Conservation (phyloP, 306 rosid species). For the Chamaecrista fasciculata region DNA sequence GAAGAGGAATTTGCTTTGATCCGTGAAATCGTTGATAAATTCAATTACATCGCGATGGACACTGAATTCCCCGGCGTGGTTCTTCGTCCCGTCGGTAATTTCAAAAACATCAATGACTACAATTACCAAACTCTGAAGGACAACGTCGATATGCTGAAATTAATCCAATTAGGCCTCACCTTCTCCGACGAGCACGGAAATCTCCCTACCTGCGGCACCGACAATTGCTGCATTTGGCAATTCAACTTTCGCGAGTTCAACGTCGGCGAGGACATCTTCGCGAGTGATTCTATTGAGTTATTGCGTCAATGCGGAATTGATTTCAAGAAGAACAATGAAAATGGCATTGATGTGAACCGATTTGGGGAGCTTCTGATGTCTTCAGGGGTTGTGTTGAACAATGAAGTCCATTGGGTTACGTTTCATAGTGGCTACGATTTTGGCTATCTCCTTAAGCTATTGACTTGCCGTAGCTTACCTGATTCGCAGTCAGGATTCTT, state of each 20-base stretch:
- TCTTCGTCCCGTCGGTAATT: conserved; percentile 77
- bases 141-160: conserved; percentile 86
- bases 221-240: conserved; percentile 43
- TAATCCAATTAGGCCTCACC: conserved; percentile 89
- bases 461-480: conserved; percentile 43
- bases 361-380: conserved; percentile 56
- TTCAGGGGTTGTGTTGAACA: conserved; percentile 42
- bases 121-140: conserved; percentile 82
- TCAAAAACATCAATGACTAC: conserved; percentile 69
- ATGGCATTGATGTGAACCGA: conserved; percentile 47
- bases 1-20: conserved; percentile 75
- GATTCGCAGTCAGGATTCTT: conserved; percentile 40
- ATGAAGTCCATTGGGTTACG: conserved; percentile 36
- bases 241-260: conserved; percentile 49
- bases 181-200: conserved; percentile 76
- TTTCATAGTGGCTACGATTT: conserved; percentile 49
- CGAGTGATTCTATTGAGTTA: conserved; percentile 42
- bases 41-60: conserved; percentile 75
- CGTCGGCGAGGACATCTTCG: conserved; percentile 41
- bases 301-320: conserved; percentile 51
- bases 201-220: conserved; percentile 70
- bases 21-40: conserved; percentile 64
- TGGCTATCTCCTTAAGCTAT: conserved; percentile 47
- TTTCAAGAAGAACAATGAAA: conserved; percentile 44
- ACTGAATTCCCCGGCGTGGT: conserved; percentile 95